Evolutionary conservation across 75 land plant genomes (phyloP).

Genomic region (Cunninghamia lanceolata): DNA sequence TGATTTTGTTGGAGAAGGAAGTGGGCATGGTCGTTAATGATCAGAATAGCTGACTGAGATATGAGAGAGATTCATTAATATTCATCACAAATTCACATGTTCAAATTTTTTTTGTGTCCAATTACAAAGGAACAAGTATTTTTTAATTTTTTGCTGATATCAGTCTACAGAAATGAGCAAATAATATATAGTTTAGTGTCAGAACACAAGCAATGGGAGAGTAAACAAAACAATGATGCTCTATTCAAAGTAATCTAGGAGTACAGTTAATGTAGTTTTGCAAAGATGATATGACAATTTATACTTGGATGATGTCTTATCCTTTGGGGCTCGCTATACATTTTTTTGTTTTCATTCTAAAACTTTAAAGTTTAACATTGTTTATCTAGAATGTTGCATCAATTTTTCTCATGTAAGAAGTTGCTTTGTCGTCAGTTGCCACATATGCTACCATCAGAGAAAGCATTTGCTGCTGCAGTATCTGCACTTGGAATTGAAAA

Average conservation of each 20-base stretch:
- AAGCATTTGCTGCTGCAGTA: constrained; percentile 92
- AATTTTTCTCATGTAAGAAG: background rate
- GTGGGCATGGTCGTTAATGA: background rate
- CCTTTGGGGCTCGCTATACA: background rate
- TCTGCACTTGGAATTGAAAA: constrained; percentile 90
- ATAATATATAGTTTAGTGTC: background rate
- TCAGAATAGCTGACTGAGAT: background rate
- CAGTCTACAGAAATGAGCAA: background rate
- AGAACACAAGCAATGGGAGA: background rate
- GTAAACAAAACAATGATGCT: background rate
- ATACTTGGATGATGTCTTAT: background rate
- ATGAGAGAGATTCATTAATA: background rate
- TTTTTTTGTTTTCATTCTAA: background rate
- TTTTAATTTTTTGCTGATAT: background rate
- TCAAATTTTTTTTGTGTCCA: background rate
- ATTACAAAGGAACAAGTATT: background rate
- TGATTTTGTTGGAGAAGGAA: background rate
- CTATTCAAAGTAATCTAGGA: background rate
- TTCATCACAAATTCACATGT: background rate
- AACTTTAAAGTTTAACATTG: background rate
- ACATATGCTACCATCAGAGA: constrained; percentile 96
- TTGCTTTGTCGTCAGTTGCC: constrained; percentile 59
- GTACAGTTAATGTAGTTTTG: background rate
- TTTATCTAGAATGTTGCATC: background rate
- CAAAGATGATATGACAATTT: background rate